A percentile compares a stretch with the other conserved stretches of the same genome.
Evolutionary conservation across 352 stramenopile species (phyloP).

Genomic region (Globisporangium viniferum): DNA sequence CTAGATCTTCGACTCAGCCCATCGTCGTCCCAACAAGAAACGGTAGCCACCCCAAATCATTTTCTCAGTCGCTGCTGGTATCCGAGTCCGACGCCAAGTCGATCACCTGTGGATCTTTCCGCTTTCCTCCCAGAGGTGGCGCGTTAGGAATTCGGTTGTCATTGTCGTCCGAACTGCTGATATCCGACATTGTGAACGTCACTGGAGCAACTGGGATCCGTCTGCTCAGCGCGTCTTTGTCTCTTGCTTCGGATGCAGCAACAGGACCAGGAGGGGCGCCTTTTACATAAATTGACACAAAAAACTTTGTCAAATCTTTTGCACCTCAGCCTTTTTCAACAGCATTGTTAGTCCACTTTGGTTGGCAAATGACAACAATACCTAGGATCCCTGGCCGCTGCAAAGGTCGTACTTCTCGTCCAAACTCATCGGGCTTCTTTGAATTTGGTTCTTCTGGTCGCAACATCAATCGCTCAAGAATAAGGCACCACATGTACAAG

Average conservation of each 20-base stretch:
- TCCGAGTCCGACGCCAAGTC: constrained; percentile 51
- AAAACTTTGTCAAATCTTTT: background rate
- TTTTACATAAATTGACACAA: background rate
- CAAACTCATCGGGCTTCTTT: background rate
- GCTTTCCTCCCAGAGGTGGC: constrained; percentile 2
- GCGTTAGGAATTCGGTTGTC: constrained; percentile 2
- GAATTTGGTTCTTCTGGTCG: constrained; percentile 2
- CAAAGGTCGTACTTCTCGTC: background rate
- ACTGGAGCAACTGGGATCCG: constrained; percentile 7
- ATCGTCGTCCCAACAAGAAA: background rate
- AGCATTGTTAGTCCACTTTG: background rate
- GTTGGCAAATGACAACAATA: background rate
- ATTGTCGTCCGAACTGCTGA: constrained; percentile 19
- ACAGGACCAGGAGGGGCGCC: background rate
- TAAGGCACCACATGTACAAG: background rate
- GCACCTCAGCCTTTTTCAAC: background rate
- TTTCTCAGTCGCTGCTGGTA: constrained; percentile 18
- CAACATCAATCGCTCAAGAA: background rate
- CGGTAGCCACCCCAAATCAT: background rate
- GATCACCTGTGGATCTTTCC: constrained; percentile 24
- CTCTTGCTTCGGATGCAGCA: constrained; percentile 1
- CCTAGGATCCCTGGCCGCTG: constrained; percentile 8
- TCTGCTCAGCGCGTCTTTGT: background rate
- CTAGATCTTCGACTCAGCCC: background rate
- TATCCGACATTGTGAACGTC: constrained; percentile 16